Base-by-base conservation (phyloP, 495 filamentous ascomycete genomes). In the Daldinia loculata region DNA sequence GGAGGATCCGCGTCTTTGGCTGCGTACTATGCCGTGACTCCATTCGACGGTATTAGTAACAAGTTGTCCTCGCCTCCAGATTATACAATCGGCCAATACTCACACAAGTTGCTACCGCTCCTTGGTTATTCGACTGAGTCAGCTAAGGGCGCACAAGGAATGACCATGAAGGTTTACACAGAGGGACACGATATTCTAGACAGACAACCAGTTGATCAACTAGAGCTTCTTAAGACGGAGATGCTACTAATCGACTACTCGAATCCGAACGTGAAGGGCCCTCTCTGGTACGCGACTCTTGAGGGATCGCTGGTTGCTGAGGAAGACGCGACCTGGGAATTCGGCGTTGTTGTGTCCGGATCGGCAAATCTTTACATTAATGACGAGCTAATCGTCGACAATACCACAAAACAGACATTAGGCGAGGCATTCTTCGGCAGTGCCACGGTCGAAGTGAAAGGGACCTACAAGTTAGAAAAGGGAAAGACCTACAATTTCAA, bases 261-360 rank as follows among this genome's bases (percentile, higher is more conserved):
- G 38, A 85, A 89, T 69, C 82, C 86, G 0, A 84, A 87, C 51
- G 77, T 91, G 56, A 84, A 83, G 11, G 76, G 78, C 4, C 77
- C 80, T 4, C 77, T 86, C 5, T 92, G 84, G 82, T 92, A 88
- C 60, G 85, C 86, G 11, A 85, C 87, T 56, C 84, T 91, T 56
- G 89, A 91, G 67, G 89, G 88, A 9, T 79, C 74, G 24, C 85
- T 88, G 52, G 82, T 81, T 1, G 86, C 90, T 2, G 85, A 89
- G 41, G 84, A 88, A 66, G 82, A 84, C 56, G 63, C 71, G 5
- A 77, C 73, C n/a, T 84, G 78, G 67, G 79, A 82, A 38, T 88
- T 93, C 57, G 88, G 90, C 5, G 82, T 93, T 15, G 89, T 88
- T 3, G 90, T 91, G 11, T 87, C 86, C 45, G 91, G 91, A 5